Percentiles rank a stretch among this genome's conserved stretches.
phyloP scores from a whole-genome alignment of 208 protist genomes.

The Acanthamoeba rhysodes region DNA sequence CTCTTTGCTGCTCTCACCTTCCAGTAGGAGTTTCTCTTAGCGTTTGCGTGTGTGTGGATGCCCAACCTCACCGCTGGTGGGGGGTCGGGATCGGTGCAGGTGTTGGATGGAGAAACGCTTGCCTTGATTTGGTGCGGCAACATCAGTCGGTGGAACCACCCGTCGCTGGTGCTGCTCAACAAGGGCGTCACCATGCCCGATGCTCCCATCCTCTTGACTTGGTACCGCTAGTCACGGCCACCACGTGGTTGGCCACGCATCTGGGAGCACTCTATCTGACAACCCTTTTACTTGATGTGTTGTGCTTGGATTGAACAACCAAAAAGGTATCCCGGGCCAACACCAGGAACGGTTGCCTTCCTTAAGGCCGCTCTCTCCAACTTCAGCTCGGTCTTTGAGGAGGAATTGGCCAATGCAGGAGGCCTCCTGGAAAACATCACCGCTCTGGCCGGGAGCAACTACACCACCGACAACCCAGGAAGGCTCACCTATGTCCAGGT shows the following conservation, averaged over 20 bases:
- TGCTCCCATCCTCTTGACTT: background rate
- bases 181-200: background rate
- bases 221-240: background rate
- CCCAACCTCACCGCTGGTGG: too few relatives aligned
- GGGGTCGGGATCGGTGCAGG: too few relatives aligned
- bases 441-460: background rate
- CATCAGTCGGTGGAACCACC: background rate
- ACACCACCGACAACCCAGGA: background rate
- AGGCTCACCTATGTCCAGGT: background rate
- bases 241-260: too few relatives aligned
- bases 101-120: background rate
- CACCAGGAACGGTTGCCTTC: background rate
- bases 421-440: background rate
- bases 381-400: conserved; percentile 4
- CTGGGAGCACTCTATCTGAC: too few relatives aligned
- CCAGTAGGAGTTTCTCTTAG: background rate
- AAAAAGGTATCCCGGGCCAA: conserved; percentile 15
- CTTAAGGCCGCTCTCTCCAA: background rate
- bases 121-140: conserved; percentile 27
- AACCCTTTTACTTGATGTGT: too few relatives aligned
- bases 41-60: background rate
- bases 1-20: background rate
- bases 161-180: background rate
- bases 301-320: too few relatives aligned
- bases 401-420: background rate